Evolutionary conservation across 495 filamentous ascomycete genomes (phyloP), one percentile per base, ranked within the genome.

Genomic region (Aeminium ludgeri): DNA sequence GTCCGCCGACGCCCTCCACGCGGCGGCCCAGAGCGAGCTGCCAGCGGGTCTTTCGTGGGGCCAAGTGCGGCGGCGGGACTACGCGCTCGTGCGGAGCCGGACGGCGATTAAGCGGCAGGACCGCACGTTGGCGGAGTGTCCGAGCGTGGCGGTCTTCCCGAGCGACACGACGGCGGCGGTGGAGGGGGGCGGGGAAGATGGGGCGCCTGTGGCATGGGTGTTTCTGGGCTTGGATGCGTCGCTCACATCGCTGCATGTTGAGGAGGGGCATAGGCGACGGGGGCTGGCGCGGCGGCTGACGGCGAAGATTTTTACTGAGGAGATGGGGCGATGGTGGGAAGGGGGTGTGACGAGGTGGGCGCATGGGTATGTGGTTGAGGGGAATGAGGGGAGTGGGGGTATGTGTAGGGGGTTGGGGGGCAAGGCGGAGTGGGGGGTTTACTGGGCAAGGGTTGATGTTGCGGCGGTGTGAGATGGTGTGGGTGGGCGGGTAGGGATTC

Each of bases 371-470:
- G 58, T 61, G n/a, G 47, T 45, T 20, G 48, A 29, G 2, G 59
- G 50, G 1, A 63, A 63, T 44, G 33, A 34, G 36, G 46, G 45
- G 33, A 61, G 59, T 45, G 43, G 46, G 17, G 36, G 41, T 8
- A 54, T 63, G 15, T 54, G 51, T 31, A 45, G 41, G 35, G 57
- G 56, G 36, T 36, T 61, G 27, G 58, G 59, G 0, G 59, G 56
- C 2, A 45, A 25, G 38, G 25, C 12, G n/a, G 40, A 38, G 25
- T 59, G 51, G 58, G 33, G 41, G 31, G 39, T 46, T 23, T 63
- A 57, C 39, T 63, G 59, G 59, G 37, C 58, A 10, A 53, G 56
- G 36, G 46, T 59, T 11, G 57, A 63, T 27, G 34, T 50, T 41
- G 39, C 38, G 11, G 27, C 23, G 43, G 38, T 19, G 25, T 30